phyloP scores from a whole-genome alignment of 371 early-diverging fungal species.

The Conidiobolus incongruus region DNA sequence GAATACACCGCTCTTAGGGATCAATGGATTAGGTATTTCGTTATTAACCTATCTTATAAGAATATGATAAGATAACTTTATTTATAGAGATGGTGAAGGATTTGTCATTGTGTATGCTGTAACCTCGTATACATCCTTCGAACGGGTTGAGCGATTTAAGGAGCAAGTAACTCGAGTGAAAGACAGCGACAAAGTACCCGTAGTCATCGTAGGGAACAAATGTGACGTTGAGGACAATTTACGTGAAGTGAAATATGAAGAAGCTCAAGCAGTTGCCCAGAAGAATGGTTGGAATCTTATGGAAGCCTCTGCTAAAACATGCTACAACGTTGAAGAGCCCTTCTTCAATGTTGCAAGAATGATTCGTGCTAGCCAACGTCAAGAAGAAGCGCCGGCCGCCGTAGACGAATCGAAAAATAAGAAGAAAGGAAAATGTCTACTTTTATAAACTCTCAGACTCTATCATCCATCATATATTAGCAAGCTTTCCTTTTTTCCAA shows the following conservation, averaged over 20 bases:
- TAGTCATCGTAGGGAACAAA: conserved; percentile 33
- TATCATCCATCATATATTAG: too few species aligned
- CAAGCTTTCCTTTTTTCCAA: too few species aligned
- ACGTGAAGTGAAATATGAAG: conserved; percentile 20
- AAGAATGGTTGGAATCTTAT: conserved; percentile 42
- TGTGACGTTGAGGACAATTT: conserved; percentile 21
- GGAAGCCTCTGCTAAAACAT: conserved; percentile 69
- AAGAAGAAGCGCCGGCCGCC: too few species aligned
- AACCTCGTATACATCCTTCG: conserved; percentile 42
- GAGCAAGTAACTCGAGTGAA: conserved; percentile 42
- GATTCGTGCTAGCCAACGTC: conserved; percentile 24
- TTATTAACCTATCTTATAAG: too few species aligned
- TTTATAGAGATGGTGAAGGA: conserved; percentile 55
- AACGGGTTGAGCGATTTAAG: conserved; percentile 27
- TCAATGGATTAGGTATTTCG: conserved; percentile 42
- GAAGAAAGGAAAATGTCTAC: too few species aligned
- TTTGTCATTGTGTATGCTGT: conserved; percentile 75
- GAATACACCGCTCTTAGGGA: conserved; percentile 37
- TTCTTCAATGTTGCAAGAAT: conserved; percentile 31
- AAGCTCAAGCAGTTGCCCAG: conserved; percentile 46
- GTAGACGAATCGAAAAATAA: too few species aligned
- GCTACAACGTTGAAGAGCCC: conserved; percentile 48
- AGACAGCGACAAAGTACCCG: conserved; percentile 30
- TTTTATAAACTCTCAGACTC: too few species aligned
- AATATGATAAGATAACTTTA: too few species aligned